These are phyloP conservation scores for Sporisorium reilianum DNA, from an alignment of 1,284 basidiomycete genomes.

Conservation along the genomic window DNA sequence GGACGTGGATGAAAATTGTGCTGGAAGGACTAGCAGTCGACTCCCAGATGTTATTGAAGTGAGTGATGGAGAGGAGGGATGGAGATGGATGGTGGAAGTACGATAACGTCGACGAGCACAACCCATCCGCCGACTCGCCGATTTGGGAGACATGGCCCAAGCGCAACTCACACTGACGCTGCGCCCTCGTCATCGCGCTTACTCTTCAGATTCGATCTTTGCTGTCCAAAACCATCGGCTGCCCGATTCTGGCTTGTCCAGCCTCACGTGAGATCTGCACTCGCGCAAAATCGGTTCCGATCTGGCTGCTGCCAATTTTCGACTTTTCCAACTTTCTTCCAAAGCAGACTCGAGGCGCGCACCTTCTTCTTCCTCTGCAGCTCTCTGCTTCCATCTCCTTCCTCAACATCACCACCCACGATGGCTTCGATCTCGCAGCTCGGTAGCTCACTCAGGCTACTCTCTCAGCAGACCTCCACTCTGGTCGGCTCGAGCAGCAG, in stretches of 20 bases:
- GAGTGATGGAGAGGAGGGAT: background rate
- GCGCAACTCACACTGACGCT: conserved; percentile 19
- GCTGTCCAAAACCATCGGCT: too few species aligned
- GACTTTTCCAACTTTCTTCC: conserved; percentile 13
- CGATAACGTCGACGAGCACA: conserved; percentile 20
- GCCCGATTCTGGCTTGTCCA: background rate
- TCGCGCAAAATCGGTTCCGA: conserved; percentile 30
- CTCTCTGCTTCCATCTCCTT: background rate
- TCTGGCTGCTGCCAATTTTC: conserved; percentile 23
- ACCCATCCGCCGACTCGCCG: conserved; percentile 4
- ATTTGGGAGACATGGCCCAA: conserved; percentile 20
- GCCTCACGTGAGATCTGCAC: background rate
- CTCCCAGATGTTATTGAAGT: conserved; percentile 26
- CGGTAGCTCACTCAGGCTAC: conserved; percentile 25
- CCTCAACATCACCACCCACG: conserved; percentile 2
- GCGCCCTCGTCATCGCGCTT: conserved; percentile 23
- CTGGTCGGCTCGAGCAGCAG: conserved; percentile 10
- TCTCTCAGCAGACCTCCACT: conserved; percentile 13
- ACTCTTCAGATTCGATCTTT: background rate
- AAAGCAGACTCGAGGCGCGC: background rate
- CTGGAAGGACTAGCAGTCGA: conserved; percentile 63
- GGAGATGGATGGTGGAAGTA: background rate
- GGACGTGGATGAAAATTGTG: background rate
- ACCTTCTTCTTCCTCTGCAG: background rate
- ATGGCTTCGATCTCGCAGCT: conserved; percentile 32